Conservation (phyloP, 2,329 filamentous ascomycete species). For the Fusarium piperis region DNA sequence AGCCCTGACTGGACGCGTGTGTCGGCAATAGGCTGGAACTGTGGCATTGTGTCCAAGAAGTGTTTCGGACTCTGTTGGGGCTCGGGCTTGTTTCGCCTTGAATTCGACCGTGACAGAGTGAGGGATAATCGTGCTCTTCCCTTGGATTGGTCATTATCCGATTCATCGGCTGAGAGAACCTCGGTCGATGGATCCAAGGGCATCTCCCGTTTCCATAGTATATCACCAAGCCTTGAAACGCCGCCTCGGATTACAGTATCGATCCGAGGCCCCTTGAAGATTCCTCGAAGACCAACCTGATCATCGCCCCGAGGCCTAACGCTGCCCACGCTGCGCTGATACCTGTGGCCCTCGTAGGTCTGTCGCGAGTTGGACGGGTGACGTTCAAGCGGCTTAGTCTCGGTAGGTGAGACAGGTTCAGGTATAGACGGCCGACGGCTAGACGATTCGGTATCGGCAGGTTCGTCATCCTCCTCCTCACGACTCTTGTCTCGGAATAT, state of each 20-base stretch:
- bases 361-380: slow-evolving; percentile 43
- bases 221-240: slow-evolving; percentile 65
- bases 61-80: slow-evolving; percentile 51
- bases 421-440: slow-evolving; percentile 40
- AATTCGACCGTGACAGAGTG: slow-evolving; percentile 48
- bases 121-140: slow-evolving; percentile 52
- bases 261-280: slow-evolving; percentile 81
- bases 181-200: slow-evolving; percentile 48
- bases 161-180: slow-evolving; percentile 58
- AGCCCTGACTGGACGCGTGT: slow-evolving; percentile 23
- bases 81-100: slow-evolving; percentile 45
- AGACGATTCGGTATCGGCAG: slow-evolving; percentile 48
- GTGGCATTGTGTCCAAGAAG: slow-evolving; percentile 63
- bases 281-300: slow-evolving; percentile 60
- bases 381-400: slow-evolving; percentile 48
- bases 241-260: slow-evolving; percentile 74
- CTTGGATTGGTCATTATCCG: slow-evolving; percentile 55
- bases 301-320: slow-evolving; percentile 53
- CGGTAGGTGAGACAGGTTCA: slow-evolving; percentile 38
- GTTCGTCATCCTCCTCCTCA: slow-evolving; percentile 51
- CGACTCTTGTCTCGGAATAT: slow-evolving; percentile 65
- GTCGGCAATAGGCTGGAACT: slow-evolving; percentile 54
- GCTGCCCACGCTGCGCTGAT: slow-evolving; percentile 60
- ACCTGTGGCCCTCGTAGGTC: slow-evolving; percentile 59
- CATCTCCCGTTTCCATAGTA: slow-evolving; percentile 65